These are phyloP conservation scores for Arabidopsis suecica DNA, from an alignment of 345 rosid genomes.

Conservation along the genomic window DNA sequence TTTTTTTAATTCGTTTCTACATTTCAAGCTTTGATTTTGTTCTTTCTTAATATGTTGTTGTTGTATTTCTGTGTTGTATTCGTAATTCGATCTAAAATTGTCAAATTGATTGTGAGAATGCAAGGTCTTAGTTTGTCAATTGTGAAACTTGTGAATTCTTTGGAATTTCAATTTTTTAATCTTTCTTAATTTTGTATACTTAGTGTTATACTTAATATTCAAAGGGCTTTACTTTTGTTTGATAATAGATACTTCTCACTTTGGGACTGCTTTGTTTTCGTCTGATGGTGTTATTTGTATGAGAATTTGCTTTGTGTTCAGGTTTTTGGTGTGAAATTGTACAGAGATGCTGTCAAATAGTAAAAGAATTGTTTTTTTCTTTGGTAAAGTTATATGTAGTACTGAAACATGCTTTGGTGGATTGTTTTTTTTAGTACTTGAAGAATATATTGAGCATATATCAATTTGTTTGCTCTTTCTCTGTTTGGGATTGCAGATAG, in stretches of 20 bases:
- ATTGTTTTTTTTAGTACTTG: background rate
- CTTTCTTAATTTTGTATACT: background rate
- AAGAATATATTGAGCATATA: background rate
- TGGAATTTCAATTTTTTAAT: slow-evolving; percentile 10
- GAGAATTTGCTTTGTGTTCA: slow-evolving; percentile 13
- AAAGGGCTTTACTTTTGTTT: slow-evolving; percentile 1
- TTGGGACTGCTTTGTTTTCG: background rate
- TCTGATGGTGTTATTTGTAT: background rate
- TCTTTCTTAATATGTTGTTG: background rate
- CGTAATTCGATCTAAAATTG: background rate
- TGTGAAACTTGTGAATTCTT: slow-evolving; percentile 7
- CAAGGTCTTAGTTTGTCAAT: background rate
- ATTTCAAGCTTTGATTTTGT: background rate
- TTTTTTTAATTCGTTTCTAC: background rate
- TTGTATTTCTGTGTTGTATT: background rate
- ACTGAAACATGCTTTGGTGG: background rate
- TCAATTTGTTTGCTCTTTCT: slow-evolving; percentile 5
- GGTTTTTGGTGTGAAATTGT: background rate
- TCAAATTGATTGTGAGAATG: background rate
- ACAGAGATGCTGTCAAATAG: background rate
- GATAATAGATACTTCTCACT: slow-evolving; percentile 18
- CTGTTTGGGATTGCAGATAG: slow-evolving; percentile 53
- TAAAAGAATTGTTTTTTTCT: background rate
- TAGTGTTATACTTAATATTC: background rate
- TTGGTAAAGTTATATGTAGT: background rate